Conservation (phyloP, 1,284 basidiomycete species). For the Peniophora sp. region DNA sequence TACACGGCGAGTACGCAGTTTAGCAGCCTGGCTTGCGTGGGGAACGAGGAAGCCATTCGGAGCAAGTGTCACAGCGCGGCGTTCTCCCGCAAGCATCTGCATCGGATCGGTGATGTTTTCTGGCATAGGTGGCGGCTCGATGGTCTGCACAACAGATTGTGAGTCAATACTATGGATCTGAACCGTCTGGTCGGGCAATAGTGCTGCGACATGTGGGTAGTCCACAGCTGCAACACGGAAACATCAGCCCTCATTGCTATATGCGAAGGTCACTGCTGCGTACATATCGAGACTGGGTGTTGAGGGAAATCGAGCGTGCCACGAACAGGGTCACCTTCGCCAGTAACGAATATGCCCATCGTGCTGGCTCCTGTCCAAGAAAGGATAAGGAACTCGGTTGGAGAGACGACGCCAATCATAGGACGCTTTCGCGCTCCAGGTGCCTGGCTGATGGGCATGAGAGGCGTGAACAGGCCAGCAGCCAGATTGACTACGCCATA, state of each 20-base stretch:
- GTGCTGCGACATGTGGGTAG: constrained; percentile 70
- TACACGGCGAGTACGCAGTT: constrained; percentile 8
- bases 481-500: constrained; percentile 79
- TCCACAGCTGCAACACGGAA: constrained; percentile 54
- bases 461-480: constrained; percentile 53
- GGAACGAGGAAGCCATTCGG: constrained; percentile 11
- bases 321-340: constrained; percentile 79
- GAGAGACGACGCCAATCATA: constrained; percentile 65
- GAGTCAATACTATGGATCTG: constrained; percentile 77
- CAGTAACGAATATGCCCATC: constrained; percentile 79
- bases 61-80: constrained; percentile 7
- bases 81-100: constrained; percentile 7
- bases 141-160: constrained; percentile 66
- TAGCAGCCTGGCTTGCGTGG: constrained; percentile 8
- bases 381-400: constrained; percentile 74
- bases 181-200: constrained; percentile 73
- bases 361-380: constrained; percentile 72
- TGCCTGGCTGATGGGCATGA: constrained; percentile 73
- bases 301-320: constrained; percentile 82
- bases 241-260: neutral
- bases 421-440: constrained; percentile 47
- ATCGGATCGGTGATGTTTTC: constrained; percentile 1
- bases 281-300: constrained; percentile 74
- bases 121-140: constrained; percentile 40
- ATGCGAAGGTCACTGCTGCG: constrained; percentile 21